A percentile compares a stretch with the other conserved stretches of the same genome.
Conservation (phyloP, 139 green algal species). For the Chlorella sorokiniana region DNA sequence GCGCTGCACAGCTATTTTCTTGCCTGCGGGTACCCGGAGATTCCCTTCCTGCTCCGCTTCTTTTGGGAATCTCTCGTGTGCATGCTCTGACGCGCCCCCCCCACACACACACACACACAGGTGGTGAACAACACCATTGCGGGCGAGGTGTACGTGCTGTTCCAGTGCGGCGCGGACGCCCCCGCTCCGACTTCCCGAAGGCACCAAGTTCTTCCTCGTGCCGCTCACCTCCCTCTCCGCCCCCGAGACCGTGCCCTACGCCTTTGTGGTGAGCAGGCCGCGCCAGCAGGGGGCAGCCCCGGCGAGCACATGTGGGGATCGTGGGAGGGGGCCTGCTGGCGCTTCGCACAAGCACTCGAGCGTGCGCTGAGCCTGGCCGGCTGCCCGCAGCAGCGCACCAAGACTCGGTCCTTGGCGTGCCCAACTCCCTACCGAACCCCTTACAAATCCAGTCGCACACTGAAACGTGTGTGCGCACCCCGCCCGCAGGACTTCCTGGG, state of each 20-base stretch:
- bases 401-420: too few relatives aligned
- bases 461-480: too few relatives aligned
- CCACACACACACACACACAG: constrained; percentile 33
- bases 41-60: not conserved
- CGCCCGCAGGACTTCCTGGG: constrained; percentile 61
- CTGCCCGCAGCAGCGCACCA: too few relatives aligned
- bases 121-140: constrained; percentile 60
- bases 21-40: not conserved
- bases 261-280: constrained; percentile 71
- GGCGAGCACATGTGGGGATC: not conserved
- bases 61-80: not conserved
- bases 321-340: not conserved
- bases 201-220: constrained; percentile 69
- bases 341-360: too few relatives aligned
- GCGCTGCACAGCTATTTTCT: not conserved
- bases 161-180: constrained; percentile 67
- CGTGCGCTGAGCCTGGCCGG: too few relatives aligned
- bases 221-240: constrained; percentile 64
- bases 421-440: too few relatives aligned
- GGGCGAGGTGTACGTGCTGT: constrained; percentile 82
- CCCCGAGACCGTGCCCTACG: constrained; percentile 62
- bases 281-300: too few relatives aligned
- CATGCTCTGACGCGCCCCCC: too few relatives aligned
- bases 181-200: constrained; percentile 29
- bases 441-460: too few relatives aligned